Conservation (phyloP, 2,329 filamentous ascomycete species). For the Sclerotiophoma versabilis region DNA sequence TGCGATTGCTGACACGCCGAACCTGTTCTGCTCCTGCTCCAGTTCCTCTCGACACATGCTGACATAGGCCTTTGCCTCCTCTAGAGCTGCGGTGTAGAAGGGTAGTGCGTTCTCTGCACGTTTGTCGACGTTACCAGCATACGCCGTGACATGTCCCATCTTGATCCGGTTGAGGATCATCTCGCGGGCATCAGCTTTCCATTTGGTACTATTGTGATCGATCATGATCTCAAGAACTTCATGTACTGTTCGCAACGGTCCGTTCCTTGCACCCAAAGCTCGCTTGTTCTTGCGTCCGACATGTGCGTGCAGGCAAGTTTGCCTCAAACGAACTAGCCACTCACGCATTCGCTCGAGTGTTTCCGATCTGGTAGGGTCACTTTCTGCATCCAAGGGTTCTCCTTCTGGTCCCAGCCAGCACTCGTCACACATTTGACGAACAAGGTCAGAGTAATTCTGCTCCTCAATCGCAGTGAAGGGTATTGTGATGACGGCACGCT, state of each 20-base stretch:
- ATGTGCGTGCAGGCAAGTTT: constrained; percentile 86
- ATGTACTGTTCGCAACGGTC: constrained; percentile 78
- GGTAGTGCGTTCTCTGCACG: constrained; percentile 70
- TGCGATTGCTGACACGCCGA: constrained; percentile 21
- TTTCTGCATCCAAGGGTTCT: constrained; percentile 65
- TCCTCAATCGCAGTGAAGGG: constrained; percentile 92
- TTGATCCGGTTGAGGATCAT: constrained; percentile 70
- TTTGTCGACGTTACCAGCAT: constrained; percentile 64
- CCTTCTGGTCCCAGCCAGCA: constrained; percentile 72
- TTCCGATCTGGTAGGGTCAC: constrained; percentile 66
- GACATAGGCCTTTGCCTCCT: constrained; percentile 59
- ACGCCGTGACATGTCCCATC: constrained; percentile 80
- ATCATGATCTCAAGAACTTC: constrained; percentile 93
- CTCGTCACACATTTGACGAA: constrained; percentile 75
- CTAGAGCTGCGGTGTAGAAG: constrained; percentile 68
- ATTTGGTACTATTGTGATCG: constrained; percentile 74
- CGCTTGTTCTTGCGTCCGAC: constrained; percentile 72
- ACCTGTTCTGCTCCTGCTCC: constrained; percentile 56
- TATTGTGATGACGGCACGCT: constrained; percentile 84
- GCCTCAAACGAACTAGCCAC: constrained; percentile 79
- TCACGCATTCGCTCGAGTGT: constrained; percentile 75
- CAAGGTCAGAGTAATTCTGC: constrained; percentile 81
- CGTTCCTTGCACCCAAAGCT: constrained; percentile 66
- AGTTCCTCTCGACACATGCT: constrained; percentile 70
- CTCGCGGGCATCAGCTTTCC: constrained; percentile 73